Percentiles rank a stretch among this genome's conserved stretches.
Conservation (phyloP, 2,329 filamentous ascomycete genomes). For the Neopestalotiopsis clavispora region DNA sequence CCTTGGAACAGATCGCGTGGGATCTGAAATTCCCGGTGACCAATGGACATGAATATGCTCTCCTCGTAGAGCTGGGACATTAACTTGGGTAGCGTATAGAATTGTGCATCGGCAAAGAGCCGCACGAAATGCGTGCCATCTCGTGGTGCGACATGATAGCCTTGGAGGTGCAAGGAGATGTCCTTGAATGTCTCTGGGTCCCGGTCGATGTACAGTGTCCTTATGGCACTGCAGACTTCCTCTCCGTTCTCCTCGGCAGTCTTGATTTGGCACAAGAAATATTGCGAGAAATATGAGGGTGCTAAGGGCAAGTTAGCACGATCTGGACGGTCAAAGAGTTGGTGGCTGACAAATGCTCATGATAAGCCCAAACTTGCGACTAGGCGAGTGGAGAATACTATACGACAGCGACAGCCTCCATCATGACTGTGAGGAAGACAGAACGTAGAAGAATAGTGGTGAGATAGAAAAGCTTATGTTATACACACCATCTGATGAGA, state of each 20-base stretch:
- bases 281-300: slow-evolving; percentile 94
- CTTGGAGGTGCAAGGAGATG: slow-evolving; percentile 88
- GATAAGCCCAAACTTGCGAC: neutral
- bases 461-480: neutral
- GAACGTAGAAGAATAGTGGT: neutral
- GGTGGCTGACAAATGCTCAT: slow-evolving; percentile 19
- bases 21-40: slow-evolving; percentile 85
- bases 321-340: slow-evolving; percentile 5
- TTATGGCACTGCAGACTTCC: slow-evolving; percentile 55
- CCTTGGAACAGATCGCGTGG: slow-evolving; percentile 84
- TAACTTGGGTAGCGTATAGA: slow-evolving; percentile 87
- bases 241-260: slow-evolving; percentile 64
- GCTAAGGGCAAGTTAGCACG: slow-evolving; percentile 55
- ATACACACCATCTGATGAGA: slow-evolving; percentile 72
- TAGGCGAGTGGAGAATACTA: slow-evolving; percentile 10
- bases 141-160: slow-evolving; percentile 83
- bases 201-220: slow-evolving; percentile 92
- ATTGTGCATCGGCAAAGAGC: slow-evolving; percentile 92
- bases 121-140: slow-evolving; percentile 90
- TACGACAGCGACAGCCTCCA: neutral
- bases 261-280: slow-evolving; percentile 83
- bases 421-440: too few species aligned
- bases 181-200: slow-evolving; percentile 89
- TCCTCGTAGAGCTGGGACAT: slow-evolving; percentile 91
- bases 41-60: slow-evolving; percentile 91